Evolutionary conservation across 106 monocot genomes (phyloP), one percentile per base, ranked within the genome.

Genomic region (Platanthera guangdongensis): DNA sequence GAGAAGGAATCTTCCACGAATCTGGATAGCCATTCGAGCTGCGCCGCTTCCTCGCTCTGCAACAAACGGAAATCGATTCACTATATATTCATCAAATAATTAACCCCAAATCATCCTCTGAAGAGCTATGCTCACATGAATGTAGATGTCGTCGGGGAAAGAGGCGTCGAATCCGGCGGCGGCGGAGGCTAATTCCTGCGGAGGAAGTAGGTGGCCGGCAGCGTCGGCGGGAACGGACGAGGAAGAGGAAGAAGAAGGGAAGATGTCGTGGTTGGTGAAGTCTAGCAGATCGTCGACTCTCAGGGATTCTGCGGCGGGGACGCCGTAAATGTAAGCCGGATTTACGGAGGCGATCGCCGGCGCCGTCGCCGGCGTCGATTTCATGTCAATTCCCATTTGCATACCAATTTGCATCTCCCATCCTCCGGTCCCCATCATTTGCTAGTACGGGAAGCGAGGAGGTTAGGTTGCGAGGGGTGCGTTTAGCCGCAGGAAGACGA

Each of bases 201-300:
- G 4, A 30, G 65, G 65, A 30, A 65, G 65, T 25, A 32, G 65
- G 65, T 4, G 65, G 65, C 30, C 65, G 59, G 59, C 11, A 8
- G n/a, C 59, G 10, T 65, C 65, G 4, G 0, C 18, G 5, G 30
- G 30, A 7, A 25, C 6, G 62, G 65, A 25, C 22, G 50, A 50
- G 10, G 72, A 72, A 12, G 72, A 72, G 25, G 83, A 21, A 25
- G 72, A 72, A 49, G 83, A 15, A 39, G 82, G 73, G 69, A 86
- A 88, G 64, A 78, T 25, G 11, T 79, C 82, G 32, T 88, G 78
- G 76, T 86, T 86, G 79, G 87, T 86, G 78, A 94, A 90, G 76
- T 94, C 90, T 9, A 94, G 88, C 47, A 90, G 84, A 21, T 90
- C 88, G 51, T 94, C 94, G 0, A 94, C 76, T 11, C 83, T 90